Evolutionary conservation across 2,329 filamentous ascomycete species (phyloP).

Genomic region (Teratosphaeria nubilosa): DNA sequence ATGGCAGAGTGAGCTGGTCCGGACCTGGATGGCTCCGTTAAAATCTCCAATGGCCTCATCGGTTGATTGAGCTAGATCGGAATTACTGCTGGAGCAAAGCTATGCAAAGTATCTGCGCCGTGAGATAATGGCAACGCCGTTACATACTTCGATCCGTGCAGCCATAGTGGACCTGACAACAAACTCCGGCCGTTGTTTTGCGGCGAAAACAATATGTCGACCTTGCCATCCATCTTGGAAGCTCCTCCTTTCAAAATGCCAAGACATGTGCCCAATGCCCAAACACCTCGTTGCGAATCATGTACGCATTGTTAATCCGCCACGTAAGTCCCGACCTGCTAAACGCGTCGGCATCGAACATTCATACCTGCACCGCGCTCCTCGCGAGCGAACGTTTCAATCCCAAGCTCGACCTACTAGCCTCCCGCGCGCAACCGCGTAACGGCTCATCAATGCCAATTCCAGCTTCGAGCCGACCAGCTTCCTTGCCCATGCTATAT

Average conservation of each 20-base stretch:
- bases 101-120: too few species aligned
- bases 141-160: too few species aligned
- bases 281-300: neutral
- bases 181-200: too few species aligned
- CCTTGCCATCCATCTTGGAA: neutral
- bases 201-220: neutral
- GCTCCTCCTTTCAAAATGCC: neutral
- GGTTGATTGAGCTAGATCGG: too few species aligned
- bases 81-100: too few species aligned
- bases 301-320: neutral
- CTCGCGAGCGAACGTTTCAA: conserved; percentile 22
- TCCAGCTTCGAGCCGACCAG: conserved; percentile 14
- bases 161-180: too few species aligned
- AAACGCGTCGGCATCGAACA: neutral
- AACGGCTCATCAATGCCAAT: conserved; percentile 12
- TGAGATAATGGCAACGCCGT: too few species aligned
- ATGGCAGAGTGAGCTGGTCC: too few species aligned
- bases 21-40: too few species aligned
- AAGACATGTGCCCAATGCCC: neutral
- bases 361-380: conserved; percentile 22
- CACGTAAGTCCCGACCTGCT: neutral
- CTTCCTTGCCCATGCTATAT: conserved; percentile 44
- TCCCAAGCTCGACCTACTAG: conserved; percentile 21
- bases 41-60: too few species aligned
- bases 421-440: conserved; percentile 23